Conservation (phyloP, 2,329 filamentous ascomycete genomes). For the Sordariomycetes sp. region DNA sequence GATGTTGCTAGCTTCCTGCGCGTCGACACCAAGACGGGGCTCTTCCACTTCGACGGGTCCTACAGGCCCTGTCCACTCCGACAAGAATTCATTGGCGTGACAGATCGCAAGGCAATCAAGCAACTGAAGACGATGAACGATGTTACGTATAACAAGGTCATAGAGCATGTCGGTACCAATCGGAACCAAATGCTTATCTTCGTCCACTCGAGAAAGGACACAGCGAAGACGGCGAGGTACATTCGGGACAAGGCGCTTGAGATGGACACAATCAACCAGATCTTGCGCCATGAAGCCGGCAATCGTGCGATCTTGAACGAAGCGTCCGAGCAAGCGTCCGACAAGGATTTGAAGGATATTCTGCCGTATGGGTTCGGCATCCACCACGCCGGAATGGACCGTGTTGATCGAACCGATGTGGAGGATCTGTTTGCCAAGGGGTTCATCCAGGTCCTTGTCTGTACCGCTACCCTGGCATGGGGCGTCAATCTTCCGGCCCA, state of each 20-base stretch:
- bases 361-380: slow-evolving; percentile 96
- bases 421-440: slow-evolving; percentile 91
- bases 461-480: slow-evolving; percentile 96
- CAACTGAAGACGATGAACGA: slow-evolving; percentile 99
- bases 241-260: slow-evolving; percentile 97
- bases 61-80: slow-evolving; percentile 89
- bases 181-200: slow-evolving; percentile 99
- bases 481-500: slow-evolving; percentile 97
- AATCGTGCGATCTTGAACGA: slow-evolving; percentile 81
- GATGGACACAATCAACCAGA: slow-evolving; percentile 91
- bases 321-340: slow-evolving; percentile 71
- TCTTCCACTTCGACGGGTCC: slow-evolving; percentile 94
- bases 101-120: slow-evolving; percentile 97
- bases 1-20: slow-evolving; percentile 94
- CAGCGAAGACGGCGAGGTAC: slow-evolving; percentile 92
- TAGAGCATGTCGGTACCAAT: slow-evolving; percentile 88
- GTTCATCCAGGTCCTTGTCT: slow-evolving; percentile 88
- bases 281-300: slow-evolving; percentile 84
- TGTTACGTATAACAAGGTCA: slow-evolving; percentile 92
- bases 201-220: slow-evolving; percentile 96
- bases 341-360: slow-evolving; percentile 84
- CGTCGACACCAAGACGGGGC: slow-evolving; percentile 71
- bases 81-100: slow-evolving; percentile 95
- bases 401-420: slow-evolving; percentile 88
- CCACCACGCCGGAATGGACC: slow-evolving; percentile 94